Percentiles rank a stretch among this genome's conserved stretches.
Conservation (phyloP, 345 rosid species). For the Microcos paniculata region DNA sequence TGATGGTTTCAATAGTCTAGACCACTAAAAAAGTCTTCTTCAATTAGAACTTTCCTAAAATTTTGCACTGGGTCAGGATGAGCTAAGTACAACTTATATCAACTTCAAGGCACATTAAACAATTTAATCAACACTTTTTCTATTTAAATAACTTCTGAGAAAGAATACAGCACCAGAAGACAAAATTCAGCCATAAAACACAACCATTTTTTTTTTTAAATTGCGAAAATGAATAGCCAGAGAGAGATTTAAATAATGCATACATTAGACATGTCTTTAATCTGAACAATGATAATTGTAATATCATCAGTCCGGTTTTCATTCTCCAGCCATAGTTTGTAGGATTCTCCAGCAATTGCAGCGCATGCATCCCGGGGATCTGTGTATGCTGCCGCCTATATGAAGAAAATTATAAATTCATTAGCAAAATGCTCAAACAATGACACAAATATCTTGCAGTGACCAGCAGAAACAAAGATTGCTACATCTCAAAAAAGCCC, state of each 20-base stretch:
- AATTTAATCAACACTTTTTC: background rate
- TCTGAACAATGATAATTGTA: conserved; percentile 82
- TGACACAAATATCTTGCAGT: background rate
- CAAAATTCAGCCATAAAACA: background rate
- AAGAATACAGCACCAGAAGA: background rate
- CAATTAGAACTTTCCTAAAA: background rate
- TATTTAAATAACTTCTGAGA: conserved; percentile 2
- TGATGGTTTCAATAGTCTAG: background rate
- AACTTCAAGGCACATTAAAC: background rate
- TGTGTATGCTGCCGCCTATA: conserved; percentile 63
- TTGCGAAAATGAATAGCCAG: conserved; percentile 5
- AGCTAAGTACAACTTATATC: background rate
- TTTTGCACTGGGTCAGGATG: background rate
- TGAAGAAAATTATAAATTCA: conserved; percentile 12
- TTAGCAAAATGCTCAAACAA: background rate
- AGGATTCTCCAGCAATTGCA: conserved; percentile 87
- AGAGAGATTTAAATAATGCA: conserved; percentile 20
- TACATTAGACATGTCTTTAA: conserved; percentile 65
- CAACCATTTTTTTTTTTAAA: background rate
- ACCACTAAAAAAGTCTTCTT: background rate
- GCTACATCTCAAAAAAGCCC: background rate
- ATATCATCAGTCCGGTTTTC: conserved; percentile 98
- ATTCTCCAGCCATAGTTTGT: conserved; percentile 82
- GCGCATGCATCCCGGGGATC: conserved; percentile 95
- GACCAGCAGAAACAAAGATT: background rate